Conservation (phyloP, 2,329 filamentous ascomycete genomes). For the Juglanconis oblonga region DNA sequence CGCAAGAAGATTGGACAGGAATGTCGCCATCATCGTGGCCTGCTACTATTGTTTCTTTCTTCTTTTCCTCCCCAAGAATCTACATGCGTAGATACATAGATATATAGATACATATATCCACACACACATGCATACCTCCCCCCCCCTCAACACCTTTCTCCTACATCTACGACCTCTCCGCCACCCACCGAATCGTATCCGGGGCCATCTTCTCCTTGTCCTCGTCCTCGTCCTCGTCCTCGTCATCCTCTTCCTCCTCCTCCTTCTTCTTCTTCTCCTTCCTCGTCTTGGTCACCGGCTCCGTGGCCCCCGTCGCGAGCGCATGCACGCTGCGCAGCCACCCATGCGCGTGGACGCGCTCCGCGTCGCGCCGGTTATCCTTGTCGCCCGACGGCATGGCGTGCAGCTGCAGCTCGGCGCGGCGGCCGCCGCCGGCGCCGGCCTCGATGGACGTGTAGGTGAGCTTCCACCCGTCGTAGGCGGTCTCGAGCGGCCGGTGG, state of each 20-base stretch:
- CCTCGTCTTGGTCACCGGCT: background rate
- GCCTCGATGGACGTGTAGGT: conserved; percentile 52
- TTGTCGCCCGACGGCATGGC: conserved; percentile 23
- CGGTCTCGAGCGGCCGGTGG: conserved; percentile 41
- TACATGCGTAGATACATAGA: background rate
- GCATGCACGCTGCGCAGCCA: conserved; percentile 15
- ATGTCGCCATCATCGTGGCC: background rate
- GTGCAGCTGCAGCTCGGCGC: conserved; percentile 48
- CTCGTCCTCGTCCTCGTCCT: background rate
- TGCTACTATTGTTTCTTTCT: background rate
- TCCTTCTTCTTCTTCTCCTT: background rate
- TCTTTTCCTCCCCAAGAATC: too few relatives aligned
- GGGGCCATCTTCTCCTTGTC: conserved; percentile 1
- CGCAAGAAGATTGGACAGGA: background rate
- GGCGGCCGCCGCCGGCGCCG: conserved; percentile 47
- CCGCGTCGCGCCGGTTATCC: conserved; percentile 1
- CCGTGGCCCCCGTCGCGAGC: conserved; percentile 14
- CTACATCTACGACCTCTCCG: background rate
- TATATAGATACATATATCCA: background rate
- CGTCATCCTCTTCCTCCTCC: background rate
- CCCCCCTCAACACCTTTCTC: background rate
- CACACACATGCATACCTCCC: background rate
- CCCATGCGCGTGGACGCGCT: background rate
- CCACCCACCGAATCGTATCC: conserved; percentile 10
- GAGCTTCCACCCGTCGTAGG: conserved; percentile 43